These are phyloP conservation scores for Phellopilus nigrolimitatus DNA, from an alignment of 1,284 basidiomycete species.

Conservation along the genomic window DNA sequence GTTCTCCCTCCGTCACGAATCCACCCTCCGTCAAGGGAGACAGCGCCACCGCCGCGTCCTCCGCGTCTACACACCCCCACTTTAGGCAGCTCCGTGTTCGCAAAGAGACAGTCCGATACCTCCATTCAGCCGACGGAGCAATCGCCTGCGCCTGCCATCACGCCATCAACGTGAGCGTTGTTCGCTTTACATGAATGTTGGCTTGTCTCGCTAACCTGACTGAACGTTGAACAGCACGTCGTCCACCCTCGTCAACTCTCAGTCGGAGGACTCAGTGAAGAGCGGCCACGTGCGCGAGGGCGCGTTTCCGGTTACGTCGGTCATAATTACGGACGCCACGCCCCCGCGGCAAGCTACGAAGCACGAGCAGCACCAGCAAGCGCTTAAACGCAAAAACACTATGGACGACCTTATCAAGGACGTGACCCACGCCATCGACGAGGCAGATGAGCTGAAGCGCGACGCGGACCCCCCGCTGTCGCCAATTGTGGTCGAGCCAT, in stretches of 20 bases:
- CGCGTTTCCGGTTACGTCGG: slow-evolving; percentile 53
- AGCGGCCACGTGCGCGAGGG: slow-evolving; percentile 59
- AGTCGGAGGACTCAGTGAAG: slow-evolving; percentile 17
- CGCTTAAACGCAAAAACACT: slow-evolving; percentile 20
- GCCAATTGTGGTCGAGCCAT: slow-evolving; percentile 24
- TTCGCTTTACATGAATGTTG: background rate
- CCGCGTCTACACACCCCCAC: slow-evolving; percentile 18
- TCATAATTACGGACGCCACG: slow-evolving; percentile 28
- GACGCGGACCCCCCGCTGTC: slow-evolving; percentile 29
- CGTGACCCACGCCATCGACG: slow-evolving; percentile 30
- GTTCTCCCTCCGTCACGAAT: slow-evolving; percentile 41
- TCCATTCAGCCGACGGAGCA: slow-evolving; percentile 6
- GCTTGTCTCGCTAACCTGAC: background rate
- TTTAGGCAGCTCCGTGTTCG: slow-evolving; percentile 6
- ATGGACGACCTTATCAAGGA: slow-evolving; percentile 33
- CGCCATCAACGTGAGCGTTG: slow-evolving; percentile 14
- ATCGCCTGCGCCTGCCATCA: slow-evolving; percentile 2
- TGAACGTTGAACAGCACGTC: background rate
- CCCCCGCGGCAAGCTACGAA: slow-evolving; percentile 25
- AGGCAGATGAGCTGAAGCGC: slow-evolving; percentile 26
- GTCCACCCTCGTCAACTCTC: slow-evolving; percentile 16
- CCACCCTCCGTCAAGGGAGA: slow-evolving; percentile 25
- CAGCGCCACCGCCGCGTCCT: slow-evolving; percentile 18
- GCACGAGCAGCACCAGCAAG: slow-evolving; percentile 6
- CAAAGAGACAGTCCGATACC: slow-evolving; percentile 11